These are phyloP conservation scores for Calonectria henricotiae DNA, from an alignment of 2,329 filamentous ascomycete genomes.

Conservation along the genomic window DNA sequence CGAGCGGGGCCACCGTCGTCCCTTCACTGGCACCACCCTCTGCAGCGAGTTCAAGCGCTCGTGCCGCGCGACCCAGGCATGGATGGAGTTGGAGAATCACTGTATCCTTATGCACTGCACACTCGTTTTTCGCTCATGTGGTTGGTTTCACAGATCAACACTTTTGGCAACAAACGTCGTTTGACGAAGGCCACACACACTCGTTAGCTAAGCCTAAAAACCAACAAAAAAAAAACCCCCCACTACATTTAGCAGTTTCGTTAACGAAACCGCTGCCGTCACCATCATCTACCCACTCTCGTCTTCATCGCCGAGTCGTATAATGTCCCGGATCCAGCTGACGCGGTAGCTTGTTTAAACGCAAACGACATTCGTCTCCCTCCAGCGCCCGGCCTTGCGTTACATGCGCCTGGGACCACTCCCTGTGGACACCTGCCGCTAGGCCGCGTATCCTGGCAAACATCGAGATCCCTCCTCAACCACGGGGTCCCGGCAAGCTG, in stretches of 20 bases:
- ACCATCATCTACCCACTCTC: conserved; percentile 27
- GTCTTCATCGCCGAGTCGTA: neutral
- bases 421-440: conserved; percentile 31
- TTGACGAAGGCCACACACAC: neutral
- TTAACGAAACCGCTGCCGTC: neutral
- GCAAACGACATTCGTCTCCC: conserved; percentile 38
- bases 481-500: conserved; percentile 47
- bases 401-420: conserved; percentile 43
- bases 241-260: neutral
- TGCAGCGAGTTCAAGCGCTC: conserved; percentile 45
- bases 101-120: neutral
- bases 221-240: too few species aligned
- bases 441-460: conserved; percentile 41
- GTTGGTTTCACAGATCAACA: conserved; percentile 29
- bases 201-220: neutral
- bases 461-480: conserved; percentile 52
- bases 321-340: neutral
- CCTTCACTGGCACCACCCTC: conserved; percentile 36
- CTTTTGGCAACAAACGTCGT: conserved; percentile 4
- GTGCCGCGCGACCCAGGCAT: conserved; percentile 42
- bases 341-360: conserved; percentile 27
- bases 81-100: conserved; percentile 2
- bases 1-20: conserved; percentile 29
- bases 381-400: conserved; percentile 45
- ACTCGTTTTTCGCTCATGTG: neutral